Base-by-base conservation (phyloP, 1,139 yeast genomes). In the Geotrichum restrictum region DNA sequence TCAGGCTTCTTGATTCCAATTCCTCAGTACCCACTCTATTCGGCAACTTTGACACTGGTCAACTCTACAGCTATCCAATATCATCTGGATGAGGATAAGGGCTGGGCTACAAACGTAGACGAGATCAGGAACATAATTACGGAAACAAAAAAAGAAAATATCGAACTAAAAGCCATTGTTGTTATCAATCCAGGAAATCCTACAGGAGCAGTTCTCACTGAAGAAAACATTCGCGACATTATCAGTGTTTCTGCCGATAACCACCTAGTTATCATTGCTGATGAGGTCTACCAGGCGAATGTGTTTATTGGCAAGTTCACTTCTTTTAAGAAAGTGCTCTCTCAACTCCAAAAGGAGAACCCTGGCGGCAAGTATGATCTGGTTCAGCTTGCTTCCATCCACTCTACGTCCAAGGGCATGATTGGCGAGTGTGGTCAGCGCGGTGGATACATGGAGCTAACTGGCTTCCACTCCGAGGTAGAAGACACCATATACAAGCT, bases 391-490 rank as follows among this genome's bases (percentile, higher is more conserved):
- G 98, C 95, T 1, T 91, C 98, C 1, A 75, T 93, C 60, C 98
- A 93, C 69, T 89, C 98, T 14, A 89, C 95, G 38, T 91, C 98
- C 18, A 93, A 93, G 73, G 98, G 98, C 67, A 88, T 89, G 64
- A 80, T 89, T 61, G 99, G 98, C 56, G 98, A 93, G 73, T 93
- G 98, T 76, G 98, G 98, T 55, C 98, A 93, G 74, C 83, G 98
- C 71, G 98, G 98, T 64, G 98, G 99, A 3, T 94, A 91, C 75
- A 87, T 93, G 95, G 98, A 93, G 71, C 73, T 91, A 13, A 79
- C 83, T 14, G 96, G 96, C 0, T 87, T 93, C 70, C 73, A 78
- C 24, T 75, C 75, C 3, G 91, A 85, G 47, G 84, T 91, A 16
- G 74, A 76, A 62, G 85, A 81, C 40, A 77, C 86, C 51, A 76